Evolutionary conservation across 192 early-diverging fungal species (phyloP), one percentile per base, ranked within the genome.

Genomic region (Podila clonocystis): DNA sequence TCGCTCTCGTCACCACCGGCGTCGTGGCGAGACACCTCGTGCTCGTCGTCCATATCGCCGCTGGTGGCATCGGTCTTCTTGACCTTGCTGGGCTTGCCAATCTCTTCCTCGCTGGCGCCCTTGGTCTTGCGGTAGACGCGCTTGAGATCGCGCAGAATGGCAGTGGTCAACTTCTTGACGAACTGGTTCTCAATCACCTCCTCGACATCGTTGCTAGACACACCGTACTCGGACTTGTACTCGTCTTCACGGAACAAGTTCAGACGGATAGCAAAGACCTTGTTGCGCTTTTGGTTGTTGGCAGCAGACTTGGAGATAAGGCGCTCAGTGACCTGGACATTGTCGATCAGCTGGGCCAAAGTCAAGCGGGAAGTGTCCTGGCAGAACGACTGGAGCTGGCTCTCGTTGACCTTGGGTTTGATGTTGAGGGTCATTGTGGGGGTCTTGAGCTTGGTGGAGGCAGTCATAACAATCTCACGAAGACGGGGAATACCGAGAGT

Each of bases 391-490:
- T 87, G 62, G 29, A 87, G 86, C 59, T 93, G 84, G 71, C 89
- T 89, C 64, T 94, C 88, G 28, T 85, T 86, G 5, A 95, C 91
- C 69, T 87, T 84, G 4, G 85, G 68, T 8, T 86, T 82, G 71
- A 99, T 82, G 22, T 94, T 95, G 62, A 99, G 87, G 17, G 92
- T 88, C 96, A 99, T 99, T 70, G 92, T 88, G 0, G 98, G 98
- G 4, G 97, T 98, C 73, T 97, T 93, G 68, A 97, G 94, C 29
- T 88, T 85, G 41, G 88, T 86, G 13, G 96, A 96, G 8, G 97
- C 98, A 7, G 97, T 98, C 97, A 99, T 99, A 84, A 99, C 93
- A 73, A 99, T 97, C 88, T 99, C 98, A 78, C 97, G 95, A 65
- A 99, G 85, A 90, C 98, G 97, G 49, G 98, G 98, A 68, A 99